These are phyloP conservation scores for Vanrija sp. DNA, from an alignment of 1,284 basidiomycete genomes.

Conservation along the genomic window DNA sequence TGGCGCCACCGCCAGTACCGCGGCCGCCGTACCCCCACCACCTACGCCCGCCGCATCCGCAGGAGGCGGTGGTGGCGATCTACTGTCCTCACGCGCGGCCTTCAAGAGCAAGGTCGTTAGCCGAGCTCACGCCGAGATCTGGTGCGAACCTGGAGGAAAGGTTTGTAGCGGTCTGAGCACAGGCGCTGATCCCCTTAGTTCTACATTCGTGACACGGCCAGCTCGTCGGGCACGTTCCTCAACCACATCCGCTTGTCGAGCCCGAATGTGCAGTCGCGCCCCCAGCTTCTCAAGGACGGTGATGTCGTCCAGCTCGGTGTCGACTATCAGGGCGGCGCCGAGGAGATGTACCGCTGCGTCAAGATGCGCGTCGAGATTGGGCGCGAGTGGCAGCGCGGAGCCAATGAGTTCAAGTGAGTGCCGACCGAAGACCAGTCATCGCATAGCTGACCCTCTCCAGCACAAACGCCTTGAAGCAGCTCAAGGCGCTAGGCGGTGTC, in stretches of 20 bases:
- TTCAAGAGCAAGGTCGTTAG: conserved; percentile 97
- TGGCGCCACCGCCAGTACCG: conserved; percentile 1
- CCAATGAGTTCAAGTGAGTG: conserved; percentile 92
- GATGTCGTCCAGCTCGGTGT: conserved; percentile 95
- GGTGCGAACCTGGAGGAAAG: conserved; percentile 61
- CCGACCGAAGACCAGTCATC: rapidly evolving
- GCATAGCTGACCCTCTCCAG: conserved; percentile 15
- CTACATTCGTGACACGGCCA: conserved; percentile 86
- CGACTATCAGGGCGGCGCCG: conserved; percentile 95
- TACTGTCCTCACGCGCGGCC: conserved; percentile 76
- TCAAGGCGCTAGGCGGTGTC: conserved; percentile 39
- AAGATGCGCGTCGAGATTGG: conserved; percentile 89
- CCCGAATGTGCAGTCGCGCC: conserved; percentile 74
- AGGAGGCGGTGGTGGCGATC: conserved; percentile 53
- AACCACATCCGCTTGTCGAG: conserved; percentile 87
- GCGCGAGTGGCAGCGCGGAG: conserved; percentile 80
- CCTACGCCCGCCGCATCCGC: conserved; percentile 13
- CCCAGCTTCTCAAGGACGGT: conserved; percentile 82
- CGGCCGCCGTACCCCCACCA: not conserved
- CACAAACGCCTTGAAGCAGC: conserved; percentile 45
- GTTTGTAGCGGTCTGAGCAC: conserved; percentile 32
- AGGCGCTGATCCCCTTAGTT: conserved; percentile 55
- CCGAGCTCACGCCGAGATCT: conserved; percentile 90
- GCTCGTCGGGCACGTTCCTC: conserved; percentile 87
- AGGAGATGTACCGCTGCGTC: conserved; percentile 96